These are phyloP conservation scores for Allium fistulosum DNA, from an alignment of 106 monocot species.

Conservation along the genomic window DNA sequence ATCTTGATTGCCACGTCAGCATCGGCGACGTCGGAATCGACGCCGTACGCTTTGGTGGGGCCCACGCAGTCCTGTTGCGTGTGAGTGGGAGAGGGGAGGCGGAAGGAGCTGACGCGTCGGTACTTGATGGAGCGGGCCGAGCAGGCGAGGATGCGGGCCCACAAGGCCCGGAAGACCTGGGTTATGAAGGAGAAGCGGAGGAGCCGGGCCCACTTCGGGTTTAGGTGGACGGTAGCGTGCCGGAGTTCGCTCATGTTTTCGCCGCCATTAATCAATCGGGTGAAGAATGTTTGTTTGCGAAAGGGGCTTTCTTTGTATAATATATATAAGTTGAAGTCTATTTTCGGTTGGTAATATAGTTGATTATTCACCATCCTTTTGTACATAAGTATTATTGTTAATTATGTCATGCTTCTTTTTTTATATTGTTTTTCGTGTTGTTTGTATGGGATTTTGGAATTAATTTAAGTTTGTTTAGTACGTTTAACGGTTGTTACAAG, in stretches of 20 bases:
- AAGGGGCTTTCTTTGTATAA: no score
- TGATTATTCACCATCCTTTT: no score
- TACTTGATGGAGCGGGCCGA: constrained; percentile 7
- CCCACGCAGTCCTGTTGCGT: neutral
- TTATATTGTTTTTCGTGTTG: no score
- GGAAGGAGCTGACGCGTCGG: constrained; percentile 8
- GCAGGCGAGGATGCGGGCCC: constrained; percentile 17
- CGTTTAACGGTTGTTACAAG: no score
- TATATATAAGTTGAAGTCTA: no score
- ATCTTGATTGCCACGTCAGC: constrained; percentile 63
- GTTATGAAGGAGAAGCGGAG: constrained; percentile 11
- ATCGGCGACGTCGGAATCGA: constrained; percentile 15
- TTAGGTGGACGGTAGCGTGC: constrained; percentile 2
- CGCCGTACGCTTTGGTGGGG: neutral
- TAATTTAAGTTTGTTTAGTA: no score
- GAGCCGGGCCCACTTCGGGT: constrained; percentile 14
- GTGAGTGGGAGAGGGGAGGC: neutral
- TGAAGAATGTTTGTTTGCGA: no score
- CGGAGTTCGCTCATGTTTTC: constrained; percentile 11
- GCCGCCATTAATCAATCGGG: no score
- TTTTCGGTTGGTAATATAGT: no score
- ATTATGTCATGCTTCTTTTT: no score
- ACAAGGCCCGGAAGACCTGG: constrained; percentile 15
- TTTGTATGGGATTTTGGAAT: no score
- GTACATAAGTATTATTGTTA: no score